Evolutionary conservation across 306 rosid species (phyloP).

Genomic region (Pyrus communis): DNA sequence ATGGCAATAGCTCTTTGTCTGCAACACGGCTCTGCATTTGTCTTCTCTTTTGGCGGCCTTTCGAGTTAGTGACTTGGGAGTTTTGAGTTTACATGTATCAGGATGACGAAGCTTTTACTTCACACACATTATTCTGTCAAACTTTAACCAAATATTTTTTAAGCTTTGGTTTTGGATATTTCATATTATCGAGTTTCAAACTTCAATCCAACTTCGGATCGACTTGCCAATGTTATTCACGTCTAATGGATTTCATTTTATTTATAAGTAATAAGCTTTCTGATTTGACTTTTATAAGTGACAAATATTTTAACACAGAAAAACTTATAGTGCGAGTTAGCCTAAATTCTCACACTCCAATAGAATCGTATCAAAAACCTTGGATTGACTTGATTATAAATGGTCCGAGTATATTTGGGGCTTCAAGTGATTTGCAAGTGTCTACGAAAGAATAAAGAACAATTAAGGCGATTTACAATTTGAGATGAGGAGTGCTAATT

Average conservation of each 20-base stretch:
- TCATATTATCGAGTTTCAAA: background rate
- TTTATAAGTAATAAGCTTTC: too few relatives aligned
- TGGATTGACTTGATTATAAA: too few relatives aligned
- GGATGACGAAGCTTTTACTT: background rate
- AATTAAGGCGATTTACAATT: too few relatives aligned
- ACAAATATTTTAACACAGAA: too few relatives aligned
- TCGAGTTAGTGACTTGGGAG: background rate
- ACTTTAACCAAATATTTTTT: background rate
- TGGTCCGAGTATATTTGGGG: too few relatives aligned
- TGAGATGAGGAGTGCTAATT: too few relatives aligned
- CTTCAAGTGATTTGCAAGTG: too few relatives aligned
- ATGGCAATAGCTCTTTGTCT: background rate
- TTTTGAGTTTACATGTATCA: background rate
- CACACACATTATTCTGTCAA: background rate
- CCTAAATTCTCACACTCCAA: too few relatives aligned
- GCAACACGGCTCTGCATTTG: background rate
- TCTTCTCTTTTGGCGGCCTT: background rate
- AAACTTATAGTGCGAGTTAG: too few relatives aligned
- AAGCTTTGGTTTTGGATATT: background rate
- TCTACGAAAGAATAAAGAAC: too few relatives aligned
- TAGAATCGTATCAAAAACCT: too few relatives aligned
- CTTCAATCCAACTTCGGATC: background rate
- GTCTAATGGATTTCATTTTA: background rate
- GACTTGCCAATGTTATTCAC: background rate
- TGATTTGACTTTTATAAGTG: too few relatives aligned